phyloP scores from a whole-genome alignment of 163 green algal genomes.

The Trebouxia gelatinosa region DNA sequence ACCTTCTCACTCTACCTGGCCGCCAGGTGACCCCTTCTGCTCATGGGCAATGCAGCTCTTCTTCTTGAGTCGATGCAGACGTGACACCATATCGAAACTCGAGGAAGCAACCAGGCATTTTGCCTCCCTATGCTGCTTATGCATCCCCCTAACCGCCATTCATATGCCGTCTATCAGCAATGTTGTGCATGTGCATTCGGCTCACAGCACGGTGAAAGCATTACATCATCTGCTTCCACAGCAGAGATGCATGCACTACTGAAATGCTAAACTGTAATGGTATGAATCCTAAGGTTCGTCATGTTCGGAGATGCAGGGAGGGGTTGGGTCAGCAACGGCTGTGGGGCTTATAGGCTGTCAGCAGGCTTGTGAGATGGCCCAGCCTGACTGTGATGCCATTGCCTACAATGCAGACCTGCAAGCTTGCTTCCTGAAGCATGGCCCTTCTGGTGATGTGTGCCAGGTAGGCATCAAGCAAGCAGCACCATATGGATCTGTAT shows the following conservation, averaged over 20 bases:
- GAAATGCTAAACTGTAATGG: neutral
- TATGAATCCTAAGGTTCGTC: neutral
- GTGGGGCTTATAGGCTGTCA: slow-evolving; percentile 28
- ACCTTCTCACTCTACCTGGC: neutral
- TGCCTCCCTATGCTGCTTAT: too few species aligned
- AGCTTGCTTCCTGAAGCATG: slow-evolving; percentile 36
- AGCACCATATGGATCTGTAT: too few species aligned
- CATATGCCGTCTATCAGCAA: too few species aligned
- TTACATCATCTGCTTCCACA: neutral
- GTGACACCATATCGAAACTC: neutral
- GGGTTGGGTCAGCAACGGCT: slow-evolving; percentile 13
- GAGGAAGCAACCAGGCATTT: neutral
- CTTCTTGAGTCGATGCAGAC: neutral
- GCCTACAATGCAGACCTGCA: slow-evolving; percentile 33
- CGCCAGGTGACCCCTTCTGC: slow-evolving; percentile 20
- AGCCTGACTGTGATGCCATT: slow-evolving; percentile 17
- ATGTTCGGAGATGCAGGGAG: slow-evolving; percentile 8
- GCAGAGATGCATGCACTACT: neutral
- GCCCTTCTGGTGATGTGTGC: neutral
- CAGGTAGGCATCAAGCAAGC: slow-evolving; percentile 23
- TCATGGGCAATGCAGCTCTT: neutral
- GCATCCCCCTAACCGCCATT: too few species aligned
- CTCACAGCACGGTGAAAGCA: slow-evolving; percentile 10
- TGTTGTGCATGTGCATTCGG: neutral
- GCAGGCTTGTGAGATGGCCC: slow-evolving; percentile 28